Evolutionary conservation across 495 filamentous ascomycete species (phyloP).

Genomic region (Viridothelium virens): DNA sequence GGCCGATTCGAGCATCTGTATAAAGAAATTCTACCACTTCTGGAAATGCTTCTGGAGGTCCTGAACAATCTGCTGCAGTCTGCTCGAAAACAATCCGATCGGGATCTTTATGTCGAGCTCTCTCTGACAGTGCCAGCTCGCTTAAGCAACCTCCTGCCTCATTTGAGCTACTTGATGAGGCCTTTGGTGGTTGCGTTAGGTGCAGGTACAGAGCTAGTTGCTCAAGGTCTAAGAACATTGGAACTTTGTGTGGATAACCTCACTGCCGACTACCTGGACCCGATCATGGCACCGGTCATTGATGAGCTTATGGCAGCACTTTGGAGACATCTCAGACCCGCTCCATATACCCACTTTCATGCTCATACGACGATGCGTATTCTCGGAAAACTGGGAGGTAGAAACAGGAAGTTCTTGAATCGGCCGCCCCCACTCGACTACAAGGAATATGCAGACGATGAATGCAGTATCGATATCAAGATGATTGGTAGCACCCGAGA

Average conservation of each 20-base stretch:
- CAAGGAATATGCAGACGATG: slow-evolving; percentile 77
- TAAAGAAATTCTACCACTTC: slow-evolving; percentile 89
- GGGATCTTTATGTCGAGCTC: slow-evolving; percentile 94
- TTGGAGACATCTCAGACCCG: slow-evolving; percentile 86
- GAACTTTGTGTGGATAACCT: slow-evolving; percentile 98
- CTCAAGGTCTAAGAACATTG: slow-evolving; percentile 85
- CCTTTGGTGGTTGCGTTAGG: slow-evolving; percentile 90
- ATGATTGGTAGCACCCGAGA: slow-evolving; percentile 83
- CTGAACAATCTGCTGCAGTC: slow-evolving; percentile 87
- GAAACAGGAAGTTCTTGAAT: slow-evolving; percentile 90
- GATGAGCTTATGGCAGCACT: slow-evolving; percentile 96
- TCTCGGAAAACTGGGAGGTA: slow-evolving; percentile 88
- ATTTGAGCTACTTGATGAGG: slow-evolving; percentile 93
- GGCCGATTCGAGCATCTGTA: slow-evolving; percentile 96
- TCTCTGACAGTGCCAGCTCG: slow-evolving; percentile 92
- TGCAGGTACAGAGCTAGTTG: slow-evolving; percentile 85
- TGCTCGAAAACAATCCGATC: slow-evolving; percentile 78
- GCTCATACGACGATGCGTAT: slow-evolving; percentile 98
- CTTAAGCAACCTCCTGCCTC: slow-evolving; percentile 91
- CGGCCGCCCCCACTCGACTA: slow-evolving; percentile 74
- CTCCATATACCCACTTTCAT: slow-evolving; percentile 92
- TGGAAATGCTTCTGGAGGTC: slow-evolving; percentile 96
- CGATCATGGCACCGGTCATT: slow-evolving; percentile 98
- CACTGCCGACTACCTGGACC: slow-evolving; percentile 94
- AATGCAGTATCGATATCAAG: slow-evolving; percentile 74